Conservation (phyloP, 345 rosid genomes). For the Lumnitzera racemosa region DNA sequence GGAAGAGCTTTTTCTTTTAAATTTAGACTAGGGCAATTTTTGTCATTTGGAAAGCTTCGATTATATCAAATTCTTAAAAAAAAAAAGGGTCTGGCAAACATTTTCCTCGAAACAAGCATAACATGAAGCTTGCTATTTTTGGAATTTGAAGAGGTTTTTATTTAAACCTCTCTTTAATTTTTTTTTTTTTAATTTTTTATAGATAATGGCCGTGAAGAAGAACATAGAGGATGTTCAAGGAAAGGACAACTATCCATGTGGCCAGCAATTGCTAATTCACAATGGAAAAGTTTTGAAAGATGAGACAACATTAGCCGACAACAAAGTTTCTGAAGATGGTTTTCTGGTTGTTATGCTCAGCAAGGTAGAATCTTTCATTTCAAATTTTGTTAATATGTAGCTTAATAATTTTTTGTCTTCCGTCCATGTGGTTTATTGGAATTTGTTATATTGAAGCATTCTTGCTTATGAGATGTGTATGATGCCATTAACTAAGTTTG, state of each 20-base stretch:
- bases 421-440: not conserved
- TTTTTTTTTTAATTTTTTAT: not conserved
- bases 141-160: not conserved
- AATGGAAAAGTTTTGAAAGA: constrained; percentile 98
- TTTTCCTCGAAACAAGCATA: too few species aligned
- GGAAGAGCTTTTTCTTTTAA: not conserved
- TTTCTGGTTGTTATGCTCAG: constrained; percentile 99
- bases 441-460: too few species aligned
- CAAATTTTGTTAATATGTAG: not conserved
- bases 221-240: constrained; percentile 94
- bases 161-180: not conserved
- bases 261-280: constrained; percentile 85
- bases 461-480: too few species aligned
- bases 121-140: not conserved
- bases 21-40: too few species aligned
- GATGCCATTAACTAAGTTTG: too few species aligned
- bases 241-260: constrained; percentile 93
- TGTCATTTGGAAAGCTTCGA: not conserved
- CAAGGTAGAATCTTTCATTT: constrained; percentile 43
- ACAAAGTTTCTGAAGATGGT: constrained; percentile 85
- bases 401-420: not conserved
- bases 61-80: not conserved
- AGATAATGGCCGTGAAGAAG: constrained; percentile 98
- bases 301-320: constrained; percentile 77
- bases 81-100: not conserved